Base-by-base conservation (phyloP, 2,329 filamentous ascomycete species). In the Scedosporium dehoogii region DNA sequence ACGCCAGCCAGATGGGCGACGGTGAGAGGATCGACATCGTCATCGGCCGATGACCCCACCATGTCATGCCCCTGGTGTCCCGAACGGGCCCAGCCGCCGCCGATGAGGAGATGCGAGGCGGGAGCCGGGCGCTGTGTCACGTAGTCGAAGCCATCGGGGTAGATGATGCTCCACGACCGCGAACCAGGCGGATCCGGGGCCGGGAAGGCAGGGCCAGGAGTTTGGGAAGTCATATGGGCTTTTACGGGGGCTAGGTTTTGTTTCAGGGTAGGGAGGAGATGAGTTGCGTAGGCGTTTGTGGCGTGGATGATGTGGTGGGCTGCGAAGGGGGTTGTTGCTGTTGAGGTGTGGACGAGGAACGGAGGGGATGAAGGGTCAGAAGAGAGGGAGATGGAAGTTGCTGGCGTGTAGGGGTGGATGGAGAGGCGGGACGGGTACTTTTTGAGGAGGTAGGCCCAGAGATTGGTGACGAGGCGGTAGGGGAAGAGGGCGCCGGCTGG, bases 251-350 rank as follows among this genome's bases (percentile, higher is more conserved):
- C 75, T n/a, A 82, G 68, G 51, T 74, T 76, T 7, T 75, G 74
- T 3, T 75, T 72, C 1, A 85, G 71, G 0, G 73, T 75, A 0
- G 83, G 81, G 2, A 85, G 67, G 1, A 86, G 76, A 59, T 83
- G 77, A 0, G 77, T 70, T 0, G 79, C 75, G 65, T 80, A 80
- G 4, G 74, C 81, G 64, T 87, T 86, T 1, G 82, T 86, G 6
- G 81, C 81, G 65, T 87, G 81, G 2, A 86, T 74, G 1, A 87
- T 73, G 60, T 85, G 78, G 0, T 73, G 72, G 6, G 81, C 74
- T 3, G 67, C 69, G 41, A 85, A 73, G 0, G 51, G 33, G 33
- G 33, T 2, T 3, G 33, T 12, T 65, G 2, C 81, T 6, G 78
- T 72, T 0, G 66, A 61, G 1, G 83, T 85, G 4, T 72, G 66